Conservation (phyloP, 805 yeast genomes). For the Candida suzukii region DNA sequence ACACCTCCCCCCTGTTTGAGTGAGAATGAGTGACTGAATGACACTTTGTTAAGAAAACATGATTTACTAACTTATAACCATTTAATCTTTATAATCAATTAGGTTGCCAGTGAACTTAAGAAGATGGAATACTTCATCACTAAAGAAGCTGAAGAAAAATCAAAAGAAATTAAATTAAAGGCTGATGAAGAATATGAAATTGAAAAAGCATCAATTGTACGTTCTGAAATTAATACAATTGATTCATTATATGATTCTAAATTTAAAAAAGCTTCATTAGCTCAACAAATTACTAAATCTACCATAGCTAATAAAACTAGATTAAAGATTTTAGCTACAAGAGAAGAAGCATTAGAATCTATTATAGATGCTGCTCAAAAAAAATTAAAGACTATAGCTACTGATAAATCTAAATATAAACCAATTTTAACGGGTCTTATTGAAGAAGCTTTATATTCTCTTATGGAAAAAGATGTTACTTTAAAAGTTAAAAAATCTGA, state of each 20-base stretch:
- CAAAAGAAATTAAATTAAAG: constrained; percentile 89
- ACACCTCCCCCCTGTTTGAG: neutral
- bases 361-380: constrained; percentile 65
- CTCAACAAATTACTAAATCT: constrained; percentile 93
- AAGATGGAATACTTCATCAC: constrained; percentile 98
- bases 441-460: constrained; percentile 64
- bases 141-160: constrained; percentile 98
- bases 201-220: constrained; percentile 91
- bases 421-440: constrained; percentile 69
- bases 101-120: constrained; percentile 92
- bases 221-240: constrained; percentile 84
- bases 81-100: constrained; percentile 9
- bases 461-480: constrained; percentile 63
- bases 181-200: constrained; percentile 99
- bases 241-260: constrained; percentile 75
- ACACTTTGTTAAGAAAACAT: neutral
- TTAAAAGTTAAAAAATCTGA: constrained; percentile 67
- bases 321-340: constrained; percentile 79
- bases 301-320: constrained; percentile 94
- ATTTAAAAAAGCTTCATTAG: constrained; percentile 83
- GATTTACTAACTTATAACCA: neutral
- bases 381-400: constrained; percentile 52
- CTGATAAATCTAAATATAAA: constrained; percentile 54
- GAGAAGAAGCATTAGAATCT: constrained; percentile 70
- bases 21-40: neutral